These are phyloP conservation scores for Euphorbia celastroides DNA, from an alignment of 441 rosid species.

Conservation along the genomic window DNA sequence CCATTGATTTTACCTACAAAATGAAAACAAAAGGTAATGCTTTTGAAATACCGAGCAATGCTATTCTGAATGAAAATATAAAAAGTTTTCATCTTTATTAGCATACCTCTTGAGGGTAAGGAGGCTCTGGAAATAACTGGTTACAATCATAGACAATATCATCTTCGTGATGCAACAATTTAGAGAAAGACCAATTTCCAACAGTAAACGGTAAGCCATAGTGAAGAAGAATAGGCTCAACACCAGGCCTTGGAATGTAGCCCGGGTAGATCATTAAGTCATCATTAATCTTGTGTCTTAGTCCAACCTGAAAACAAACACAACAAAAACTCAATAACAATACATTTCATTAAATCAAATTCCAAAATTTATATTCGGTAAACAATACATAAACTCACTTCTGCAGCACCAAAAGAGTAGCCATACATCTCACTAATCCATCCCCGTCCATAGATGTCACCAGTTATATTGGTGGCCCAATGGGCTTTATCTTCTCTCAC, in stretches of 20 bases:
- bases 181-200: conserved; percentile 97
- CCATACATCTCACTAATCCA: conserved; percentile 99
- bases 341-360: not conserved
- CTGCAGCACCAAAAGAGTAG: conserved; percentile 98
- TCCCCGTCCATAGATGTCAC: conserved; percentile 88
- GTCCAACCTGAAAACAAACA: conserved; percentile 67
- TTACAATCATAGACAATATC: conserved; percentile 80
- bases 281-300: conserved; percentile 80
- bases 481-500: conserved; percentile 89
- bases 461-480: conserved; percentile 91
- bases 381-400: conserved; percentile 41
- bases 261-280: conserved; percentile 97
- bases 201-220: conserved; percentile 82
- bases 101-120: conserved; percentile 88
- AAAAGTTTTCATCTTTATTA: conserved; percentile 22
- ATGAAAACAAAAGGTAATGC: not conserved
- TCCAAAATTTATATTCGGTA: not conserved
- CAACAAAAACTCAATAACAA: conserved; percentile 9
- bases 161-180: conserved; percentile 87
- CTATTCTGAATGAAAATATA: not conserved
- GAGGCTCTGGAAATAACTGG: conserved; percentile 93
- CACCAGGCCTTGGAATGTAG: conserved; percentile 69
- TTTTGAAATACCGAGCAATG: conserved; percentile 2
- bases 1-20: conserved; percentile 59
- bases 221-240: conserved; percentile 88